Evolutionary conservation across 2,329 filamentous ascomycete genomes (phyloP).

Genomic region (Didymella glomerata): DNA sequence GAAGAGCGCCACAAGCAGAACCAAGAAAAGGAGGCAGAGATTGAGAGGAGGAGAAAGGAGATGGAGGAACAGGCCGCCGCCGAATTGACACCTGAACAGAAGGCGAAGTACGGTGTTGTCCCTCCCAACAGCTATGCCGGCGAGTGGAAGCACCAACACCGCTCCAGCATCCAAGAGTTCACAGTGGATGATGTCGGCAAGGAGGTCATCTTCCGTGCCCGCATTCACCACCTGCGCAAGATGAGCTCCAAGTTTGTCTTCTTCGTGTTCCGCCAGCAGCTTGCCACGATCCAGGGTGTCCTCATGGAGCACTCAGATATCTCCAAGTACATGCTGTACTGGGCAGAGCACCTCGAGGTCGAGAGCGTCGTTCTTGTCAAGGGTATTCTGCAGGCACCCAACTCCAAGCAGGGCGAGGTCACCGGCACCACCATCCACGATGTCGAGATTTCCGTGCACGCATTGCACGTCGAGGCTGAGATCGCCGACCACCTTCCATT

Average conservation of each 20-base stretch:
- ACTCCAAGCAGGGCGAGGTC: constrained; percentile 70
- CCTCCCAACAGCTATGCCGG: constrained; percentile 67
- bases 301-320: constrained; percentile 69
- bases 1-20: constrained; percentile 57
- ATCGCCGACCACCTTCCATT: constrained; percentile 71
- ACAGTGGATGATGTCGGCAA: constrained; percentile 63
- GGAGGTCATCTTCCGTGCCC: constrained; percentile 71
- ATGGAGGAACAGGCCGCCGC: constrained; percentile 58
- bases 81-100: constrained; percentile 67
- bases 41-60: constrained; percentile 58
- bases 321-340: constrained; percentile 80
- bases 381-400: constrained; percentile 76
- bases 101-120: constrained; percentile 65
- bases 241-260: constrained; percentile 86
- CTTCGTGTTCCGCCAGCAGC: constrained; percentile 84
- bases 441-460: constrained; percentile 76
- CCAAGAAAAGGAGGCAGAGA: constrained; percentile 55
- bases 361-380: constrained; percentile 82
- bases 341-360: constrained; percentile 81
- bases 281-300: constrained; percentile 84
- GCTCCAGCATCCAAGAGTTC: constrained; percentile 62
- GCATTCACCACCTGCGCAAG: constrained; percentile 80
- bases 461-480: constrained; percentile 68
- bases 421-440: constrained; percentile 78
- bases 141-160: constrained; percentile 58